Base-by-base conservation (phyloP, 2,329 filamentous ascomycete genomes). In the Neobulgaria alba region DNA sequence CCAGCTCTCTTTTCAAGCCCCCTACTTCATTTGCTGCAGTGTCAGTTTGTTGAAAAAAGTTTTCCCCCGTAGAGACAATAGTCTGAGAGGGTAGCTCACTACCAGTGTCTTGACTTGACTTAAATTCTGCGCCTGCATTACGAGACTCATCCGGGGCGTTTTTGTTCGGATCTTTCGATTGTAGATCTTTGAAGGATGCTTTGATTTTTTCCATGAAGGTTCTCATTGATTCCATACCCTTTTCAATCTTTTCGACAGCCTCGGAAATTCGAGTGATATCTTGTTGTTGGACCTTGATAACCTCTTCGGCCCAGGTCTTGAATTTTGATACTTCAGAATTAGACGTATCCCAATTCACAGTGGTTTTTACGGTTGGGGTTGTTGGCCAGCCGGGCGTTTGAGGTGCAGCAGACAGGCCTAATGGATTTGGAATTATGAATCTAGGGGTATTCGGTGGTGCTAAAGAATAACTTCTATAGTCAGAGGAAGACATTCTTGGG, bases 261-360 rank as follows among this genome's bases (percentile, higher is more conserved):
- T 39, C 48, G 14, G 46, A 50, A 20, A 60, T 47, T 7, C 57
- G 53, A 40, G 57, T 53, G 26, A 61, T 60, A 37, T 59, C 53
- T 30, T 49, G 48, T 41, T 51, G 47, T 42, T 61, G 57, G 21
- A 19, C 38, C 14, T 31, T 39, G 21, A 59, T 54, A 7, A 48
- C 42, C 30, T 45, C 40, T 33, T 55, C 45, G 5, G 52, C 55
- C 54, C 56, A 57, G 8, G 29, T 30, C 15, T 39, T 45, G 41
- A 58, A 58, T 9, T 48, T 45, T 17, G 37, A 34, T 2, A 41
- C 21, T 3, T 49, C 45, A n/a, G 21, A 12, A 26, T 26, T 26
- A 26, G 23, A 12, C 12, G 23, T 26, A 26, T 26, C 7, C n/a
- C n/a, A n/a, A n/a, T n/a, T n/a, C n/a, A n/a, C n/a, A n/a, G n/a